phyloP scores from a whole-genome alignment of 441 rosid genomes.

The Gossypium gossypioides region DNA sequence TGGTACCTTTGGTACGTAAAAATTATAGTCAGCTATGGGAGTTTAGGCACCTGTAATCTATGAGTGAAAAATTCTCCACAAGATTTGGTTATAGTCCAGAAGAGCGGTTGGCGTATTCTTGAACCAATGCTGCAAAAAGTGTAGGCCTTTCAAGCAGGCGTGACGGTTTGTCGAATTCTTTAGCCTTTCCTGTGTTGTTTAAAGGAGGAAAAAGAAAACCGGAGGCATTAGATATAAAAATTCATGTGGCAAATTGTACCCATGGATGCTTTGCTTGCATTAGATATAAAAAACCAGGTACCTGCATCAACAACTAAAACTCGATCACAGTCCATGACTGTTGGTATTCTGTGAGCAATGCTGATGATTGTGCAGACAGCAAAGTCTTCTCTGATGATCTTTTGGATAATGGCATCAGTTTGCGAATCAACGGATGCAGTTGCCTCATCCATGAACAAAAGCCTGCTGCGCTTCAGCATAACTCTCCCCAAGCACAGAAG shows the following conservation, averaged over 20 bases:
- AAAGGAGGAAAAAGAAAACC: background rate
- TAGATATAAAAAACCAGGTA: background rate
- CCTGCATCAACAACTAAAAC: constrained; percentile 90
- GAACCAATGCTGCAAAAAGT: constrained; percentile 75
- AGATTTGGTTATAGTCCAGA: constrained; percentile 33
- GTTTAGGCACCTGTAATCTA: background rate
- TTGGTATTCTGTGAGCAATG: constrained; percentile 92
- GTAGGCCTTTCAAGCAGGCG: constrained; percentile 58
- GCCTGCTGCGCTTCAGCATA: constrained; percentile 65
- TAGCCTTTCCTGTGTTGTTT: constrained; percentile 48
- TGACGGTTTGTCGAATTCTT: constrained; percentile 70
- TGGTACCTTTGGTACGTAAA: background rate
- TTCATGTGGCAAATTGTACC: background rate
- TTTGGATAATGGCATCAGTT: constrained; percentile 81
- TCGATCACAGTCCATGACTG: constrained; percentile 88
- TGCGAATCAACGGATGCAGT: constrained; percentile 93
- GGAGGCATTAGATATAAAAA: background rate
- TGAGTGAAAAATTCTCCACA: background rate
- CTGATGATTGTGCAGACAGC: constrained; percentile 73
- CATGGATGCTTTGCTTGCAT: constrained; percentile 2
- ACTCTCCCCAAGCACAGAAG: constrained; percentile 82
- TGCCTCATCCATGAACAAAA: constrained; percentile 84
- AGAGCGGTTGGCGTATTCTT: constrained; percentile 82
- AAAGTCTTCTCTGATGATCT: constrained; percentile 77
- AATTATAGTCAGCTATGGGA: background rate